These are phyloP conservation scores for Stentor coeruleus DNA, from an alignment of 73 alveolate species.

Conservation along the genomic window DNA sequence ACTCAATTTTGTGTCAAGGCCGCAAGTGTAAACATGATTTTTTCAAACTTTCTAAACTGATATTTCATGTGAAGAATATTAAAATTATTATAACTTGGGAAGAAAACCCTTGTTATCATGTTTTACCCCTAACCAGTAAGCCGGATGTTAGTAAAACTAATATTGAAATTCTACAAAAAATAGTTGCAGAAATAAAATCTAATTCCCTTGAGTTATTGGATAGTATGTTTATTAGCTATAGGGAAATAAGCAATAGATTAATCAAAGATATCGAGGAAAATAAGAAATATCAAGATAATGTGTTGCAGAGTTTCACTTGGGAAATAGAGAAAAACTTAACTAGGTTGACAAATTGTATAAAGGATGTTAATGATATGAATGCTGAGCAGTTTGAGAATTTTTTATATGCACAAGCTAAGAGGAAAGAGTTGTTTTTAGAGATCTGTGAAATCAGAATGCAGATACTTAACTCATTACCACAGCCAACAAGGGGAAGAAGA, in stretches of 20 bases:
- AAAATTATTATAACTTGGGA: not conserved
- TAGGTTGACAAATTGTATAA: not conserved
- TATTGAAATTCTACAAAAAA: not conserved
- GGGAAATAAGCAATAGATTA: not conserved
- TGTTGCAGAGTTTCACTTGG: not conserved
- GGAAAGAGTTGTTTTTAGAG: not conserved
- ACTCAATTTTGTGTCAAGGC: not conserved
- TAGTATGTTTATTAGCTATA: not conserved
- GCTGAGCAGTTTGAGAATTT: not conserved
- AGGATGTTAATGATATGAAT: not conserved
- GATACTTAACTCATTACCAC: not conserved
- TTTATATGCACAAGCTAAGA: not conserved
- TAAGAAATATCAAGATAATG: not conserved
- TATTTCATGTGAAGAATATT: not conserved
- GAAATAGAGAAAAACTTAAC: not conserved
- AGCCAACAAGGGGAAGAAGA: not conserved
- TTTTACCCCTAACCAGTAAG: not conserved
- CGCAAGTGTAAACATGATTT: not conserved
- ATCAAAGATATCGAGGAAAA: not conserved
- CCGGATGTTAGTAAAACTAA: not conserved
- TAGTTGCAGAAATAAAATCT: too few relatives aligned
- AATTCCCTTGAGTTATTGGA: not conserved
- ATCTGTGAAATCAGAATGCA: not conserved
- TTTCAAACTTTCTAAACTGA: not conserved
- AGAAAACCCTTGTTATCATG: not conserved